Evolutionary conservation across 345 rosid genomes (phyloP).

Genomic region (Linum lewisii): DNA sequence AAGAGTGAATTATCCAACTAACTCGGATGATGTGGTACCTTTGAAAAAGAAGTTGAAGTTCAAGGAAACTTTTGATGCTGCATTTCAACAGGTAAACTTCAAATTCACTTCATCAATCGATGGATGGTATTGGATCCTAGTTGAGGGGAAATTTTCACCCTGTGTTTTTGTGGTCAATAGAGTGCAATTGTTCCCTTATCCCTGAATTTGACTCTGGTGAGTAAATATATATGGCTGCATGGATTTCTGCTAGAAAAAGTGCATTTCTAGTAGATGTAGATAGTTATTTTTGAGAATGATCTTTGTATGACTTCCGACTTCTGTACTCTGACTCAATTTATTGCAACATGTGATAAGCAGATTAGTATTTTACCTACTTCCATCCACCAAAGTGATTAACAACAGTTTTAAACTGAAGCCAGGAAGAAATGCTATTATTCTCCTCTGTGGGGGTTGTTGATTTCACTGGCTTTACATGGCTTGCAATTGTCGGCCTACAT

Average conservation of each 20-base stretch:
- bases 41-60: constrained; percentile 69
- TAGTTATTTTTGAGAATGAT: too few species aligned
- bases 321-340: background rate
- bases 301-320: background rate
- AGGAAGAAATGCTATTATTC: background rate
- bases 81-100: constrained; percentile 69
- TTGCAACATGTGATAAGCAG: background rate
- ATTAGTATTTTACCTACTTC: background rate
- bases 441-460: background rate
- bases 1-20: constrained; percentile 63
- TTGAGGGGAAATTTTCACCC: background rate
- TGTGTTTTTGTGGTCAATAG: background rate
- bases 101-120: background rate
- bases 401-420: background rate
- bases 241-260: background rate
- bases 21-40: constrained; percentile 81
- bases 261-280: background rate
- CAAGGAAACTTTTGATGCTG: constrained; percentile 47
- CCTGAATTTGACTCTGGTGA: background rate
- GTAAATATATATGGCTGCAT: background rate
- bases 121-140: constrained; percentile 4
- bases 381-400: background rate
- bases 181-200: background rate
- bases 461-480: background rate
- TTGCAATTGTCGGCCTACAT: background rate